These are phyloP conservation scores for Bipolaris oryzae DNA, from an alignment of 2,329 filamentous ascomycete species.

Conservation along the genomic window DNA sequence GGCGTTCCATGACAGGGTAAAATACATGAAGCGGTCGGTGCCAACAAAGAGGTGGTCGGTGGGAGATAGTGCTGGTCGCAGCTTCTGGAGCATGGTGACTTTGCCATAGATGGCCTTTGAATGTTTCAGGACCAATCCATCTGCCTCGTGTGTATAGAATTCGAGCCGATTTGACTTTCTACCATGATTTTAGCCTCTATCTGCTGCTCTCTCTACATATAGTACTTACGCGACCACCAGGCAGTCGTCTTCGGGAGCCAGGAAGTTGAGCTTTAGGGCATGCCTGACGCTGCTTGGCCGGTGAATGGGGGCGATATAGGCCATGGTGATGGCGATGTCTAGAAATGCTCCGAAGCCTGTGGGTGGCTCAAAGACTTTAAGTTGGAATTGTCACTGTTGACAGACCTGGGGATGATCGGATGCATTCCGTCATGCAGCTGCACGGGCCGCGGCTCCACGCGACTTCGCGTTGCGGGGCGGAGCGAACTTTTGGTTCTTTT, in stretches of 20 bases:
- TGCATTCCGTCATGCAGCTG: constrained; percentile 37
- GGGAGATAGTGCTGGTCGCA: constrained; percentile 73
- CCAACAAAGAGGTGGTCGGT: constrained; percentile 91
- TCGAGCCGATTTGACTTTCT: constrained; percentile 85
- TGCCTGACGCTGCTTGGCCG: constrained; percentile 88
- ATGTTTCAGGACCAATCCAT: constrained; percentile 65
- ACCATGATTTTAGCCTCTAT: constrained; percentile 18
- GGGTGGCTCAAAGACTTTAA: neutral
- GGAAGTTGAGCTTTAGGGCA: constrained; percentile 79
- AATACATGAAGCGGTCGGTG: constrained; percentile 88
- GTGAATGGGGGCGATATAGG: constrained; percentile 93
- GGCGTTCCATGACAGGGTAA: constrained; percentile 83
- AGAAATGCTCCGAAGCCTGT: constrained; percentile 18
- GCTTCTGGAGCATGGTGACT: constrained; percentile 80
- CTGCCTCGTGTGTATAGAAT: constrained; percentile 73
- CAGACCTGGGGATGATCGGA: constrained; percentile 25
- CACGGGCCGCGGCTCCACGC: constrained; percentile 26
- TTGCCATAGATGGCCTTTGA: constrained; percentile 82
- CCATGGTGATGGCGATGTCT: constrained; percentile 64
- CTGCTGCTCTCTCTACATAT: neutral
- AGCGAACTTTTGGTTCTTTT: constrained; percentile 20
- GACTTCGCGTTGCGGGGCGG: constrained; percentile 32
- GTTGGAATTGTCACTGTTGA: constrained; percentile 2
- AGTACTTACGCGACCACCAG: constrained; percentile 80
- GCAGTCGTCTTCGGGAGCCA: constrained; percentile 76